Evolutionary conservation across 73 alveolate species (phyloP).

Genomic region (Paramecium bursaria): DNA sequence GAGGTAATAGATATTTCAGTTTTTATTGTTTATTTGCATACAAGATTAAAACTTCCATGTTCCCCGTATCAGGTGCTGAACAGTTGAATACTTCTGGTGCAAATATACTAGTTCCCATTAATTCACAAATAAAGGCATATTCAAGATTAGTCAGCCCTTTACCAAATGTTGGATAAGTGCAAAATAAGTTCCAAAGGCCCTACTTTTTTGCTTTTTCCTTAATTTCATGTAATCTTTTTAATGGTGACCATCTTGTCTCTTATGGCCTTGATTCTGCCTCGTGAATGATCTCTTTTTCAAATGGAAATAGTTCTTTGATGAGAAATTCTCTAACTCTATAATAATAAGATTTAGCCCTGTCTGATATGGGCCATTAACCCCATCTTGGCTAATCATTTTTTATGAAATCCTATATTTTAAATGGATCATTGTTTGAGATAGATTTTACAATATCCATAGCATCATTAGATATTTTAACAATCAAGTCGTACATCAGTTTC

Average conservation of each 20-base stretch:
- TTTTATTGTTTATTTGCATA: slow-evolving; percentile 76
- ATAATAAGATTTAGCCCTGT: slow-evolving; percentile 42
- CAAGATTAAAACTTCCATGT: slow-evolving; percentile 76
- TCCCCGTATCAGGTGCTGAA: slow-evolving; percentile 83
- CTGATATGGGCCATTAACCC: slow-evolving; percentile 58
- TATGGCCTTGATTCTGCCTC: slow-evolving; percentile 57
- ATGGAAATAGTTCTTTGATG: not conserved
- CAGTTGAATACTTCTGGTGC: slow-evolving; percentile 77
- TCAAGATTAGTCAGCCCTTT: slow-evolving; percentile 70
- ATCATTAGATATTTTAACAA: not conserved
- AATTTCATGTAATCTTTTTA: slow-evolving; percentile 1
- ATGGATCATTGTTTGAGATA: slow-evolving; percentile 20
- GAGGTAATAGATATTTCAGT: slow-evolving; percentile 76
- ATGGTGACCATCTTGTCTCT: slow-evolving; percentile 47
- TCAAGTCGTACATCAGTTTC: not conserved
- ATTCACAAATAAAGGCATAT: slow-evolving; percentile 69
- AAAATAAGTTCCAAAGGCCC: slow-evolving; percentile 68
- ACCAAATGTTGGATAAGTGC: slow-evolving; percentile 59
- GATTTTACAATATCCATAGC: slow-evolving; percentile 1
- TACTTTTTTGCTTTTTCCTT: slow-evolving; percentile 40
- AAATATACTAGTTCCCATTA: slow-evolving; percentile 63
- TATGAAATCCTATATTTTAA: not conserved
- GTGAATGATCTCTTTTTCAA: slow-evolving; percentile 25
- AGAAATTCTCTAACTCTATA: slow-evolving; percentile 45
- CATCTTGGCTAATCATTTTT: slow-evolving; percentile 40